Percentiles rank a stretch among this genome's conserved stretches.
These are phyloP conservation scores for Fagopyrum esculentum DNA, from an alignment of 148 eudicot genomes.

Conservation along the genomic window DNA sequence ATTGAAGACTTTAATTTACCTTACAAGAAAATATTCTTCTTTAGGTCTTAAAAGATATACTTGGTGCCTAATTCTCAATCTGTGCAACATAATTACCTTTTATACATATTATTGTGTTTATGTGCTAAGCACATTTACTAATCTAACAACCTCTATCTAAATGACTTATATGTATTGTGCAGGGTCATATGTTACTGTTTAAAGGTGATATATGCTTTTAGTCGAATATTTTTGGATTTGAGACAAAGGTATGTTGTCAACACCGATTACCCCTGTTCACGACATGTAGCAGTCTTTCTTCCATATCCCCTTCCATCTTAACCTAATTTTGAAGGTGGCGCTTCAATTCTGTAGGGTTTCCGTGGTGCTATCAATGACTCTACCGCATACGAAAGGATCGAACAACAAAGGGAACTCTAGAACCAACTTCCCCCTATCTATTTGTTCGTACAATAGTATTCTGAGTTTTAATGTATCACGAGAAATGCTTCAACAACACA, in stretches of 20 bases:
- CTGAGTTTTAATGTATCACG: slow-evolving; percentile 42
- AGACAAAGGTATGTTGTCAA: slow-evolving; percentile 64
- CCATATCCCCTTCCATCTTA: too few relatives aligned
- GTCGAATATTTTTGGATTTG: slow-evolving; percentile 96
- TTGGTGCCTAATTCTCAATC: neutral
- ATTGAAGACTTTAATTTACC: slow-evolving; percentile 89
- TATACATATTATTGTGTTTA: neutral
- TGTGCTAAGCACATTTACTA: slow-evolving; percentile 8
- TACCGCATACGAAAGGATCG: slow-evolving; percentile 66
- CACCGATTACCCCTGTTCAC: too few relatives aligned
- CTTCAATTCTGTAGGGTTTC: slow-evolving; percentile 8
- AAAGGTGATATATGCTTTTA: slow-evolving; percentile 81
- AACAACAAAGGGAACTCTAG: slow-evolving; percentile 43
- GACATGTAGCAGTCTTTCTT: too few relatives aligned
- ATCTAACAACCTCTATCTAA: slow-evolving; percentile 3
- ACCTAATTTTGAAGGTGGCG: neutral
- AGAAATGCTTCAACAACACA: slow-evolving; percentile 99
- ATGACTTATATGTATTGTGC: slow-evolving; percentile 25
- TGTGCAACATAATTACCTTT: too few relatives aligned
- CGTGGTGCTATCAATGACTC: slow-evolving; percentile 45
- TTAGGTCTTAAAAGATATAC: slow-evolving; percentile 39
- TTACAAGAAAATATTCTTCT: slow-evolving; percentile 93
- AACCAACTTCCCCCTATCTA: slow-evolving; percentile 22
- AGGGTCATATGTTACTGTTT: slow-evolving; percentile 99
- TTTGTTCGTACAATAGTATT: too few relatives aligned